These are phyloP conservation scores for Neonectria hederae DNA, from an alignment of 2,329 filamentous ascomycete genomes.

Conservation along the genomic window DNA sequence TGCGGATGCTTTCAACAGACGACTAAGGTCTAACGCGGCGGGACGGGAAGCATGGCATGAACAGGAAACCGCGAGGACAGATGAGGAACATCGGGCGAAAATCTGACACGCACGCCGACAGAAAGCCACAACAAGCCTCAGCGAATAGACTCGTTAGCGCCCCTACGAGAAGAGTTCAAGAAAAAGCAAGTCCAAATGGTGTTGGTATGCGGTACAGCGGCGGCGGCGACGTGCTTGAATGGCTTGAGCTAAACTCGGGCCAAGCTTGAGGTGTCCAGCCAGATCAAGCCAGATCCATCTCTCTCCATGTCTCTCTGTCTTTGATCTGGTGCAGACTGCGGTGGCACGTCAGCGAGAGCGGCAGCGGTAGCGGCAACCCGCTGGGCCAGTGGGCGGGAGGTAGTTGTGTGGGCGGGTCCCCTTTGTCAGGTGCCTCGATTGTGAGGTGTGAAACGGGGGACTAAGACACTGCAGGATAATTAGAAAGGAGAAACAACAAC, in stretches of 20 bases:
- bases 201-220: slow-evolving; percentile 13
- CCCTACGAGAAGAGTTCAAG: slow-evolving; percentile 1
- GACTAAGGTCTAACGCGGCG: neutral
- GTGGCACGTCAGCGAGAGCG: slow-evolving; percentile 32
- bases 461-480: neutral
- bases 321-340: slow-evolving; percentile 11
- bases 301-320: neutral
- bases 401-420: slow-evolving; percentile 23
- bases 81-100: slow-evolving; percentile 7
- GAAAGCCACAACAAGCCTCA: slow-evolving; percentile 10
- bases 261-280: neutral
- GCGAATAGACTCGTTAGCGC: slow-evolving; percentile 16
- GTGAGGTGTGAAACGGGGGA: neutral
- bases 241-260: no score
- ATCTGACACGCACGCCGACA: slow-evolving; percentile 14
- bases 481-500: neutral
- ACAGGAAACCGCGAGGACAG: neutral
- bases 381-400: slow-evolving; percentile 20
- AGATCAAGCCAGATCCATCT: slow-evolving; percentile 30
- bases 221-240: slow-evolving; percentile 13
- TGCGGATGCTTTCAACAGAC: neutral
- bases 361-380: slow-evolving; percentile 22
- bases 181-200: slow-evolving; percentile 19
- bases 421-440: slow-evolving; percentile 13
- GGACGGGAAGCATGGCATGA: slow-evolving; percentile 1